Evolutionary conservation across 352 stramenopile genomes (phyloP).

Genomic region (Globisporangium perplexum): DNA sequence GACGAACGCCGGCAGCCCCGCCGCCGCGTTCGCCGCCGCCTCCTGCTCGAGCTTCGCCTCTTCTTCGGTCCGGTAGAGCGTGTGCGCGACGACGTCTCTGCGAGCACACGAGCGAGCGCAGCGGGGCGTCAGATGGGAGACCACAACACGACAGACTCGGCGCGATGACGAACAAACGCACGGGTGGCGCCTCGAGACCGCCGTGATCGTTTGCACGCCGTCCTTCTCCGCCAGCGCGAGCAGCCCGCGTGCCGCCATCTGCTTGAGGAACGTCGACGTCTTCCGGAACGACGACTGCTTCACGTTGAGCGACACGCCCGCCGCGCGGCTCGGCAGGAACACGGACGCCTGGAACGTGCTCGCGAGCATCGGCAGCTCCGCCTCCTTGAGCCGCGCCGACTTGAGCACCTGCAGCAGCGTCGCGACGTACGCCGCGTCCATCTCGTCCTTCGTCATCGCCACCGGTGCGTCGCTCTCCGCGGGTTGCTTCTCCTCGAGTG

Average conservation of each 20-base stretch:
- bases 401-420: slow-evolving; percentile 65
- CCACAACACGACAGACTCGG: too few relatives aligned
- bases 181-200: slow-evolving; percentile 56
- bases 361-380: slow-evolving; percentile 72
- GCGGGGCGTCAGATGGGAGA: too few relatives aligned
- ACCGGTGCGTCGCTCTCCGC: slow-evolving; percentile 11
- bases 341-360: slow-evolving; percentile 70
- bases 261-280: slow-evolving; percentile 62
- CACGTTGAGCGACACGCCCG: slow-evolving; percentile 51
- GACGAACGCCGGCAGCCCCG: slow-evolving; percentile 33
- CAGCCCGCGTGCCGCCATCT: slow-evolving; percentile 52
- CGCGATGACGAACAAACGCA: slow-evolving; percentile 28
- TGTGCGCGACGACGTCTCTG: slow-evolving; percentile 56
- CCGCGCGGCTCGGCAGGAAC: slow-evolving; percentile 54
- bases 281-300: slow-evolving; percentile 85
- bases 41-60: slow-evolving; percentile 45
- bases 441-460: slow-evolving; percentile 48
- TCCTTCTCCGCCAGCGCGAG: slow-evolving; percentile 58
- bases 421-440: slow-evolving; percentile 64
- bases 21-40: slow-evolving; percentile 26
- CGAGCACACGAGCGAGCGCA: background rate
- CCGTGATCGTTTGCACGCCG: slow-evolving; percentile 75
- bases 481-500: slow-evolving; percentile 32
- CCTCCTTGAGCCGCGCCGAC: slow-evolving; percentile 49
- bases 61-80: slow-evolving; percentile 47